These are phyloP conservation scores for Pyrenula massariospora DNA, from an alignment of 495 filamentous ascomycete species.

Conservation along the genomic window DNA sequence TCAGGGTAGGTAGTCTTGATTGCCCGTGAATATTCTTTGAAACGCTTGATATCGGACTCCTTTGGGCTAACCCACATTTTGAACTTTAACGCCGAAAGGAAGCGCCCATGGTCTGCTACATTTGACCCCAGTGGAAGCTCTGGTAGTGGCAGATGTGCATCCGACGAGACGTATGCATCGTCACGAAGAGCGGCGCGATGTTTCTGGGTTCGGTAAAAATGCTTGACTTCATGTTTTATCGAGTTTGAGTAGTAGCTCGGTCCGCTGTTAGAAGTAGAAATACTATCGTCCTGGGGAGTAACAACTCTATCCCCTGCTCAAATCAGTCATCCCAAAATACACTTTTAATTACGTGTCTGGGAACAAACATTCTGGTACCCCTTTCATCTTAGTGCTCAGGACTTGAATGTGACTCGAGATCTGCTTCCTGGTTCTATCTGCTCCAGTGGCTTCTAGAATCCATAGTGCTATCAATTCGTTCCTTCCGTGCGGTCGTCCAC, in stretches of 20 bases:
- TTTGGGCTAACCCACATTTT: slow-evolving; percentile 27
- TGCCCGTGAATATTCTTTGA: background rate
- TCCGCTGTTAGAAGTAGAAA: slow-evolving; percentile 20
- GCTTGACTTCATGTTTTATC: slow-evolving; percentile 27
- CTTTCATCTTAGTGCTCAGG: slow-evolving; percentile 67
- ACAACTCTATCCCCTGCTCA: slow-evolving; percentile 24
- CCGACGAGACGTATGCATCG: slow-evolving; percentile 20
- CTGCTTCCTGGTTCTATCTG: slow-evolving; percentile 63
- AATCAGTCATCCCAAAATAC: slow-evolving; percentile 30
- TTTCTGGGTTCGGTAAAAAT: slow-evolving; percentile 17
- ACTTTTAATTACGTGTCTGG: too few relatives aligned
- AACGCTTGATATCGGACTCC: background rate
- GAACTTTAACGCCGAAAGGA: slow-evolving; percentile 33
- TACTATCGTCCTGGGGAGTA: slow-evolving; percentile 22
- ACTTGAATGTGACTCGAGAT: slow-evolving; percentile 97
- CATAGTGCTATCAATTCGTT: slow-evolving; percentile 87
- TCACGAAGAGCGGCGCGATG: slow-evolving; percentile 20
- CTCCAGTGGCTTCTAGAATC: slow-evolving; percentile 59
- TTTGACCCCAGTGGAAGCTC: slow-evolving; percentile 24
- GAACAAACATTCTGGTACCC: slow-evolving; percentile 42
- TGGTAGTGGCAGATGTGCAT: slow-evolving; percentile 25
- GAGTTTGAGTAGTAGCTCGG: slow-evolving; percentile 27
- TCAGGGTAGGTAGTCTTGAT: background rate
- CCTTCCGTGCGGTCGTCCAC: slow-evolving; percentile 64
- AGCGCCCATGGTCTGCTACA: slow-evolving; percentile 18